phyloP scores from a whole-genome alignment of 768 basidiomycete genomes.

The Lactarius tabidus region DNA sequence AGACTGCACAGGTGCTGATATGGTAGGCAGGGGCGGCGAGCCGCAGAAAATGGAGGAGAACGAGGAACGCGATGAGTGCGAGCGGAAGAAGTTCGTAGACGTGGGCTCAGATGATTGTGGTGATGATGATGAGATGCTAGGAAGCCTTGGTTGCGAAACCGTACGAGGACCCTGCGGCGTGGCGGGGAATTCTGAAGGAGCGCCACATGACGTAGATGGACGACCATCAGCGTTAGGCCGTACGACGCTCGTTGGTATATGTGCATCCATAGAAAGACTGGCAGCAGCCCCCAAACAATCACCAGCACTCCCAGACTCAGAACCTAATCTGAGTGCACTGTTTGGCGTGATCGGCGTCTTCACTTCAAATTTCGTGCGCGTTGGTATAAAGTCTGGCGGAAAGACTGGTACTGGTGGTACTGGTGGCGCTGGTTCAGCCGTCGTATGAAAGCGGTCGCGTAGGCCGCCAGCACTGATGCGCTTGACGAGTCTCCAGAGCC shows the following conservation, averaged over 20 bases:
- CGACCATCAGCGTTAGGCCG: slow-evolving; percentile 22
- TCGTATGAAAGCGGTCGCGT: slow-evolving; percentile 47
- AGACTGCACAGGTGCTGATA: neutral
- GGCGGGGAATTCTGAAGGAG: slow-evolving; percentile 16
- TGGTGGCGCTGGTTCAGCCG: slow-evolving; percentile 27
- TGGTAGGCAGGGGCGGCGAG: neutral
- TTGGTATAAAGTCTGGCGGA: slow-evolving; percentile 39
- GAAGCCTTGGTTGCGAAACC: slow-evolving; percentile 28
- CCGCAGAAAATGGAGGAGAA: slow-evolving; percentile 50
- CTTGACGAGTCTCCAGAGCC: slow-evolving; percentile 67
- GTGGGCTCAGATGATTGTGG: slow-evolving; percentile 56
- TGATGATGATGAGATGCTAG: slow-evolving; percentile 58
- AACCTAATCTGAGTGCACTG: neutral
- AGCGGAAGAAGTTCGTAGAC: slow-evolving; percentile 46
- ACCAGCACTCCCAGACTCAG: neutral
- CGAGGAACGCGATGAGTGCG: slow-evolving; percentile 50
- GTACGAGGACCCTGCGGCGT: neutral
- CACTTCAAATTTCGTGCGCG: slow-evolving; percentile 30
- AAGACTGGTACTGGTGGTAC: slow-evolving; percentile 59
- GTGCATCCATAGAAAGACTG: slow-evolving; percentile 29
- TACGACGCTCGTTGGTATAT: slow-evolving; percentile 28
- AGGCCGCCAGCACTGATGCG: slow-evolving; percentile 62
- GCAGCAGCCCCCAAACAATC: slow-evolving; percentile 11
- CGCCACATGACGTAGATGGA: slow-evolving; percentile 20
- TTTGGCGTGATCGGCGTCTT: slow-evolving; percentile 11